Evolutionary conservation across 2,329 filamentous ascomycete genomes (phyloP).

Genomic region (Capronia americana): DNA sequence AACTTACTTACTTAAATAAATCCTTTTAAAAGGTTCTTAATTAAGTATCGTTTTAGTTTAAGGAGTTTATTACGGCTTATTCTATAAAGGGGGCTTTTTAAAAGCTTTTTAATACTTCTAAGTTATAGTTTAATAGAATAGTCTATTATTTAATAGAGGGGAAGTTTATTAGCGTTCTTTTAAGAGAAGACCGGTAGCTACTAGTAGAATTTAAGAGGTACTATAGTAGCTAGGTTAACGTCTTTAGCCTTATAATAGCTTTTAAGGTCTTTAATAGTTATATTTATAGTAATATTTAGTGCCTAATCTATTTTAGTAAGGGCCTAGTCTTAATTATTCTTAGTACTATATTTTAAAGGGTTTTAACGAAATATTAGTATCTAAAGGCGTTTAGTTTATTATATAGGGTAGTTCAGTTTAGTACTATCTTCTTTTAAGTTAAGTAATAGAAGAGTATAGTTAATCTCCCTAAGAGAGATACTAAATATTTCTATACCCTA

Average conservation of each 20-base stretch:
- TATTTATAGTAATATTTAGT: constrained; percentile 5
- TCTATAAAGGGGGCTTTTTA: constrained; percentile 2
- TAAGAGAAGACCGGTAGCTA: constrained; percentile 1
- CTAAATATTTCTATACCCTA: background rate
- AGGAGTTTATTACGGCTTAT: constrained; percentile 8
- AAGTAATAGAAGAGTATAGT: background rate
- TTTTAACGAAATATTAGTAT: background rate
- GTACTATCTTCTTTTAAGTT: background rate
- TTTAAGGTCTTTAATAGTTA: constrained; percentile 5
- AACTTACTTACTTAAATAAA: constrained; percentile 6
- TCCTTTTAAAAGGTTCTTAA: constrained; percentile 3
- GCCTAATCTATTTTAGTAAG: background rate
- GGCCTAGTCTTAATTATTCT: background rate
- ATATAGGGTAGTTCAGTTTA: constrained; percentile 2
- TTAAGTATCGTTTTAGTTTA: constrained; percentile 1
- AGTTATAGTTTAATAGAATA: constrained; percentile 3
- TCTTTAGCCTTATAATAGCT: constrained; percentile 3
- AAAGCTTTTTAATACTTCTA: background rate
- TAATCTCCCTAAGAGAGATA: background rate
- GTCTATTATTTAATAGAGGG: background rate
- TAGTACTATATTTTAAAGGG: constrained; percentile 3
- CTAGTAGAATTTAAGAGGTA: background rate
- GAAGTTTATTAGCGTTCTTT: constrained; percentile 3
- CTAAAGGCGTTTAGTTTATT: background rate
- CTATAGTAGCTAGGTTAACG: background rate